These are phyloP conservation scores for Alternaria sp. DNA, from an alignment of 2,329 filamentous ascomycete genomes.

Conservation along the genomic window DNA sequence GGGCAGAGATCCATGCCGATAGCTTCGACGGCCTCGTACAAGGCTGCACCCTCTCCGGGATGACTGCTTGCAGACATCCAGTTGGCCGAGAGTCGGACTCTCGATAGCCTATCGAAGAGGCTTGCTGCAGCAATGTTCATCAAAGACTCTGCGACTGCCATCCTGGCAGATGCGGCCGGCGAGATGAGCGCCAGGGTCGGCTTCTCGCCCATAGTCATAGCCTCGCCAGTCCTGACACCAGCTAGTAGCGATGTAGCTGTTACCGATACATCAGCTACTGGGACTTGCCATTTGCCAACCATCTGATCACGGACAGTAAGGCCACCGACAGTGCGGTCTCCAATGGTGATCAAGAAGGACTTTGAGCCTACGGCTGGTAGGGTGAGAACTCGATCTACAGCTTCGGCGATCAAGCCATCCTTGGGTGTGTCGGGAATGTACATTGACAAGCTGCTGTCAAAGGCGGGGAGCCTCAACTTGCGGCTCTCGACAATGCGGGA, in stretches of 20 bases:
- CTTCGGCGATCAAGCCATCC: constrained; percentile 66
- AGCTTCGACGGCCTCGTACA: constrained; percentile 93
- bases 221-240: constrained; percentile 81
- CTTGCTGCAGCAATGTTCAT: constrained; percentile 90
- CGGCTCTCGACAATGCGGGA: constrained; percentile 74
- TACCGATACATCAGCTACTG: constrained; percentile 91
- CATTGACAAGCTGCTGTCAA: constrained; percentile 75
- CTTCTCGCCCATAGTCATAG: constrained; percentile 98
- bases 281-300: constrained; percentile 95
- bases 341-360: constrained; percentile 95
- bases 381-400: constrained; percentile 79
- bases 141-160: constrained; percentile 93
- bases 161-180: constrained; percentile 86
- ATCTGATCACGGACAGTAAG: constrained; percentile 90
- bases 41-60: constrained; percentile 85
- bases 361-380: constrained; percentile 95
- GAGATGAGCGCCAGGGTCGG: constrained; percentile 88
- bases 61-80: constrained; percentile 99
- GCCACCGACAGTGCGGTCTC: constrained; percentile 88
- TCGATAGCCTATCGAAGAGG: constrained; percentile 72
- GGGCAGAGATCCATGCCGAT: constrained; percentile 94
- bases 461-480: constrained; percentile 70
- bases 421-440: constrained; percentile 66
- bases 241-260: constrained; percentile 80
- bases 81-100: constrained; percentile 90